Evolutionary conservation across 164 flowering plant genomes (phyloP), one percentile per base, ranked within the genome.

Genomic region (Stephania cephalantha): DNA sequence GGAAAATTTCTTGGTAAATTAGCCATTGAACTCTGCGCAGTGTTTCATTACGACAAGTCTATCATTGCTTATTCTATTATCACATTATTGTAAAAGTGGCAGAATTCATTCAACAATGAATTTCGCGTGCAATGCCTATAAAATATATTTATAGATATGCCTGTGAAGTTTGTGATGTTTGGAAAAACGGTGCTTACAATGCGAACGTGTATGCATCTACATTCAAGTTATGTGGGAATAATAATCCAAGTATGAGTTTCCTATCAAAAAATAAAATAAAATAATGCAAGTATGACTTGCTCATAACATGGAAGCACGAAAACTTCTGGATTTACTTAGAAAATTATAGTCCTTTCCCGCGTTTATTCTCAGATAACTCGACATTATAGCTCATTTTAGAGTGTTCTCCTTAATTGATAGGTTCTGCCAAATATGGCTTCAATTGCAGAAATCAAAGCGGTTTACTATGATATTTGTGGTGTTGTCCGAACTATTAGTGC

Each of bases 361-460:
- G 18, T 18, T 61, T 61, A 17, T 17, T 50, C 29, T 17, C 6
- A 61, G 66, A 61, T 61, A 61, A 58, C n/a, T 18, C 20, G n/a
- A 18, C 10, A 17, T 18, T 61, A 9, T 18, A 61, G n/a, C 25
- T 18, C 66, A 61, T 58, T 58, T 58, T 58, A 58, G 64, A 58
- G 8, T 61, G n/a, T 8, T n/a, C 20, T 8, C 66, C n/a, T 44
- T 29, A 29, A 63, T 53, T 79, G 45, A 17, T 76, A 96, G 99
- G 97, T 96, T 80, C 81, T 94, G 79, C 99, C 99, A 55, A 96
- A 92, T 79, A 96, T 94, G 98, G 94, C 97, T 80, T 90, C 95
- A 65, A 76, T 96, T 76, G 82, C 84, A 52, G 97, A 94, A 78
- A 89, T 96, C 68, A 85, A 79, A 80, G 91, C 99, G 31, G 79